Evolutionary conservation across 1,284 basidiomycete species (phyloP).

Genomic region (Calocybe gambosa): DNA sequence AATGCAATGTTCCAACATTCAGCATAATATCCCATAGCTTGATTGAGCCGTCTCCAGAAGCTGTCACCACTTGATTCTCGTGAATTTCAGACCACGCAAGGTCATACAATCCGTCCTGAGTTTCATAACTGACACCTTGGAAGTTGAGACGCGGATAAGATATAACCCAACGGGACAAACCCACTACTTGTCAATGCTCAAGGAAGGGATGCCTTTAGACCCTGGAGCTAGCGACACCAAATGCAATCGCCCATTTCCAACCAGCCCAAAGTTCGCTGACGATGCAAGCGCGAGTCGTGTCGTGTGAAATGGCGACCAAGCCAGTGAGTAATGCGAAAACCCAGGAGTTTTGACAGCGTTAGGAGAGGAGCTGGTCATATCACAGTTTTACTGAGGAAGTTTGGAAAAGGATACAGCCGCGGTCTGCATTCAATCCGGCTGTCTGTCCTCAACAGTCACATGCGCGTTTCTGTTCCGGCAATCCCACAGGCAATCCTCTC

Average conservation of each 20-base stretch:
- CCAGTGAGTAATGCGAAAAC: constrained; percentile 84
- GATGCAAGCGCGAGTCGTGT: constrained; percentile 81
- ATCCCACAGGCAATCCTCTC: constrained; percentile 57
- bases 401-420: too few relatives aligned
- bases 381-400: too few relatives aligned
- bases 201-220: constrained; percentile 35
- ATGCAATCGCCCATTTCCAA: constrained; percentile 89
- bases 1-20: constrained; percentile 50
- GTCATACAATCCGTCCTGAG: constrained; percentile 92
- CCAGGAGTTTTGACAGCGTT: constrained; percentile 65
- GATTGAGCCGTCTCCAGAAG: constrained; percentile 88
- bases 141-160: constrained; percentile 18
- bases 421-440: constrained; percentile 4
- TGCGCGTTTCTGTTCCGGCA: constrained; percentile 79
- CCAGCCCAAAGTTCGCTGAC: constrained; percentile 90
- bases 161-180: constrained; percentile 20
- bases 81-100: constrained; percentile 91
- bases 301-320: constrained; percentile 92
- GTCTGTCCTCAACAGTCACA: constrained; percentile 35
- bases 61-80: constrained; percentile 90
- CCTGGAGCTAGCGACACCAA: constrained; percentile 51
- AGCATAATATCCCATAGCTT: constrained; percentile 89
- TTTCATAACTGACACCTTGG: constrained; percentile 68
- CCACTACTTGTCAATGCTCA: constrained; percentile 66
- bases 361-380: constrained; percentile 41